Percentiles rank a stretch among this genome's conserved stretches.
These are phyloP conservation scores for Fraxinus quadrangulata DNA, from an alignment of 257 asterid species.

Conservation along the genomic window DNA sequence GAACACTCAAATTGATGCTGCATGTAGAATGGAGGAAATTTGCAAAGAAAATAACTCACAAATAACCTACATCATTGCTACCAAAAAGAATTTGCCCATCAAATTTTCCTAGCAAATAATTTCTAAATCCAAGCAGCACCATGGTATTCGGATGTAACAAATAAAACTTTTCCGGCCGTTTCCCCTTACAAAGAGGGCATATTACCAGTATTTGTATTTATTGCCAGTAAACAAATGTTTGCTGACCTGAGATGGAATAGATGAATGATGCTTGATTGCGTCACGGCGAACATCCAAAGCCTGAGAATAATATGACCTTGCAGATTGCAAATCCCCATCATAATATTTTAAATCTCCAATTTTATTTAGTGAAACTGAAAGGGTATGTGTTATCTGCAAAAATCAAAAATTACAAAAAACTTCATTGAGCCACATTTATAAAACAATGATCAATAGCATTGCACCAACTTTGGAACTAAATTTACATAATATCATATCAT, in stretches of 20 bases:
- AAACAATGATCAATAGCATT: constrained; percentile 7
- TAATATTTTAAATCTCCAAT: constrained; percentile 93
- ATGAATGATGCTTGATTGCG: constrained; percentile 53
- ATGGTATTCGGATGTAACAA: background rate
- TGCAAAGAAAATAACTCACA: background rate
- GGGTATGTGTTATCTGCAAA: constrained; percentile 83
- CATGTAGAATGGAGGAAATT: background rate
- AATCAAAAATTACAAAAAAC: constrained; percentile 15
- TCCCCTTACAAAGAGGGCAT: background rate
- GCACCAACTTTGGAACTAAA: constrained; percentile 12
- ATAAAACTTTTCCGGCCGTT: background rate
- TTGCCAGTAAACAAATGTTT: background rate
- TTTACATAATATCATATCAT: background rate
- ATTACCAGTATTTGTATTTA: background rate
- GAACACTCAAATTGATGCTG: background rate
- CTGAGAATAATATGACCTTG: constrained; percentile 71
- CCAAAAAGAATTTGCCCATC: background rate
- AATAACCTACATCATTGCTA: background rate
- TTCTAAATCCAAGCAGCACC: background rate
- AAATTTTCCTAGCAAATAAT: background rate
- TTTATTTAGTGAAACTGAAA: constrained; percentile 87
- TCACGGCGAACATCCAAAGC: constrained; percentile 88
- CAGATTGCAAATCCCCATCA: constrained; percentile 76
- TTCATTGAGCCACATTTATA: constrained; percentile 12
- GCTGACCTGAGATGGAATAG: constrained; percentile 75